A percentile compares a stretch with the other conserved stretches of the same genome.
Evolutionary conservation across 805 yeast genomes (phyloP).

Genomic region (Cyberlindnera petersonii): DNA sequence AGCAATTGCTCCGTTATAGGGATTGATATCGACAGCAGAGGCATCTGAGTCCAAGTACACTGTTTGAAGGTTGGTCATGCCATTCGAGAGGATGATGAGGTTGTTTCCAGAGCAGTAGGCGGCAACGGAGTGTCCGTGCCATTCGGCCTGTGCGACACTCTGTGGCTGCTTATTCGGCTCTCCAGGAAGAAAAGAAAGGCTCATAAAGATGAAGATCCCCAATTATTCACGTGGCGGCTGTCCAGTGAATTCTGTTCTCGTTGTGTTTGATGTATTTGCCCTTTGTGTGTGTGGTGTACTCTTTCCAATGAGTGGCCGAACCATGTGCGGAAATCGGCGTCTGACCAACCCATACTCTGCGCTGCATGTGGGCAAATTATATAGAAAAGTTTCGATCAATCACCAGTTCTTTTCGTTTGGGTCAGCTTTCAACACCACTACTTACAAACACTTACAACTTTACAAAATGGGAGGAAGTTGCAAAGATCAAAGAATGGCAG

Average conservation of each 20-base stretch:
- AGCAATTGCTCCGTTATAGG: conserved; percentile 57
- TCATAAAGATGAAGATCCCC: conserved; percentile 47
- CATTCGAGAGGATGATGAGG: conserved; percentile 58
- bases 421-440: background rate
- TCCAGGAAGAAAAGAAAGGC: conserved; percentile 77
- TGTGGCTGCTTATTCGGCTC: conserved; percentile 61
- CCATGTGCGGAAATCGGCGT: too few species aligned
- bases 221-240: too few species aligned
- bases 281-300: background rate
- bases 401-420: too few species aligned
- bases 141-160: conserved; percentile 53
- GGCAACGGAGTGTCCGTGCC: conserved; percentile 63
- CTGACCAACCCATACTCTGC: too few species aligned
- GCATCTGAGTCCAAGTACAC: conserved; percentile 68
- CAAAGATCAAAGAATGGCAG: conserved; percentile 90
- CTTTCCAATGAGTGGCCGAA: background rate
- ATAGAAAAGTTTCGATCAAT: background rate
- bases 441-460: background rate
- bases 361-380: too few species aligned
- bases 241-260: too few species aligned
- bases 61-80: conserved; percentile 63
- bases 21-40: conserved; percentile 58
- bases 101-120: conserved; percentile 85
- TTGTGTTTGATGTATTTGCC: too few species aligned
- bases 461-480: conserved; percentile 45